Conservation (phyloP, 2,329 filamentous ascomycete species). For the Fusarium avenaceum region DNA sequence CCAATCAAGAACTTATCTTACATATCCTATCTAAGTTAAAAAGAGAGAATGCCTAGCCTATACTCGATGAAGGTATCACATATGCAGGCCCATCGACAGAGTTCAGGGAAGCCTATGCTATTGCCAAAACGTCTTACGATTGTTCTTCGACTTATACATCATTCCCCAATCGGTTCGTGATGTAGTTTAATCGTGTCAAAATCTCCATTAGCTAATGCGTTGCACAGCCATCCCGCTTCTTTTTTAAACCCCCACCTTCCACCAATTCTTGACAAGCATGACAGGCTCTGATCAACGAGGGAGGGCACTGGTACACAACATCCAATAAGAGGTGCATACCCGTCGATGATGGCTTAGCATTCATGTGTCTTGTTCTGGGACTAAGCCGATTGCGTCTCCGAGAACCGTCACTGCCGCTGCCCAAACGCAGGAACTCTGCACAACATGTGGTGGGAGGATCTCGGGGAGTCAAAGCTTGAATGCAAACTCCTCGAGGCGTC, state of each 20-base stretch:
- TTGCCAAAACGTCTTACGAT: slow-evolving; percentile 3
- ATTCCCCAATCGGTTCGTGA: slow-evolving; percentile 1
- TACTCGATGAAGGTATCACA: slow-evolving; percentile 3
- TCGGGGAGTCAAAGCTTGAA: slow-evolving; percentile 34
- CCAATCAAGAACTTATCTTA: background rate
- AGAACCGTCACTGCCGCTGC: slow-evolving; percentile 35
- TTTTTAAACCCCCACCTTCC: slow-evolving; percentile 44
- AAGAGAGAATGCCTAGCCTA: slow-evolving; percentile 30
- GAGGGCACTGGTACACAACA: slow-evolving; percentile 24
- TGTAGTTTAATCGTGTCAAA: slow-evolving; percentile 6
- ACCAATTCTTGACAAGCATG: slow-evolving; percentile 11
- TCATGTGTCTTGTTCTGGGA: background rate
- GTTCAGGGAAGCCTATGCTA: slow-evolving; percentile 5
- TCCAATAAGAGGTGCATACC: slow-evolving; percentile 41
- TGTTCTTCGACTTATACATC: slow-evolving; percentile 10
- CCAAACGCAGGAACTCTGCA: slow-evolving; percentile 47
- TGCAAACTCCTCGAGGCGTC: slow-evolving; percentile 35
- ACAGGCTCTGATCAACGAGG: slow-evolving; percentile 30
- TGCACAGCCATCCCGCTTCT: slow-evolving; percentile 51
- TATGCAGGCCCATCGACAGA: slow-evolving; percentile 15
- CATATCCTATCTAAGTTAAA: background rate
- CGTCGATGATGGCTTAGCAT: slow-evolving; percentile 41
- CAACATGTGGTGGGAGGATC: slow-evolving; percentile 39
- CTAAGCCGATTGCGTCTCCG: slow-evolving; percentile 41
- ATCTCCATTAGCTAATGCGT: slow-evolving; percentile 24